Evolutionary conservation across 169 alveolate genomes (phyloP).

Genomic region (Blepharisma undulans): DNA sequence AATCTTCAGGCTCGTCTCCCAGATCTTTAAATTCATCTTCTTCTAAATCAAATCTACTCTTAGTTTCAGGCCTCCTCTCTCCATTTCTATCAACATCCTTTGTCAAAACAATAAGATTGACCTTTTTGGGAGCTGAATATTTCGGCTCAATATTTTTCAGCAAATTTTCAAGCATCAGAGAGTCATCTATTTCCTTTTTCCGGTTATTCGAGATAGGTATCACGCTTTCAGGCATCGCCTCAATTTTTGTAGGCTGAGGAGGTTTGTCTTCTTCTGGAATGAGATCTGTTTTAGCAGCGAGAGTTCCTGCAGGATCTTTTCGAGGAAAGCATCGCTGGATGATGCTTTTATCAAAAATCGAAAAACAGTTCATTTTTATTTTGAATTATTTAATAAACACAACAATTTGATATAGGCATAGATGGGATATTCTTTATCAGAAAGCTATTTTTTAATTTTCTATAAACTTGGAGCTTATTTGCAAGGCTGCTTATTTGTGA

Average conservation of each 20-base stretch:
- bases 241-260: neutral
- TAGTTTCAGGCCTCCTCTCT: neutral
- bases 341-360: neutral
- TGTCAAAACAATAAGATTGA: neutral
- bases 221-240: neutral
- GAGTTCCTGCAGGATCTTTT: neutral
- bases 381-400: neutral
- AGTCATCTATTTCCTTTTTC: neutral
- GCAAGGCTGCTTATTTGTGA: too few relatives aligned
- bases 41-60: neutral
- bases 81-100: neutral
- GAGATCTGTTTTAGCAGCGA: neutral
- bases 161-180: neutral
- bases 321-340: neutral
- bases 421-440: neutral
- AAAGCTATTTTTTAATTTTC: too few relatives aligned
- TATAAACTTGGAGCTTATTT: too few relatives aligned
- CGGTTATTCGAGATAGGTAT: neutral
- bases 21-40: neutral
- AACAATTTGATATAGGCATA: neutral
- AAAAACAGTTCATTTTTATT: neutral
- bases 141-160: neutral
- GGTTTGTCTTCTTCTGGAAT: neutral
- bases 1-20: neutral
- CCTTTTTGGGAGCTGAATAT: neutral